phyloP scores from a whole-genome alignment of 768 basidiomycete genomes.

The Kwoniella bestiolae region DNA sequence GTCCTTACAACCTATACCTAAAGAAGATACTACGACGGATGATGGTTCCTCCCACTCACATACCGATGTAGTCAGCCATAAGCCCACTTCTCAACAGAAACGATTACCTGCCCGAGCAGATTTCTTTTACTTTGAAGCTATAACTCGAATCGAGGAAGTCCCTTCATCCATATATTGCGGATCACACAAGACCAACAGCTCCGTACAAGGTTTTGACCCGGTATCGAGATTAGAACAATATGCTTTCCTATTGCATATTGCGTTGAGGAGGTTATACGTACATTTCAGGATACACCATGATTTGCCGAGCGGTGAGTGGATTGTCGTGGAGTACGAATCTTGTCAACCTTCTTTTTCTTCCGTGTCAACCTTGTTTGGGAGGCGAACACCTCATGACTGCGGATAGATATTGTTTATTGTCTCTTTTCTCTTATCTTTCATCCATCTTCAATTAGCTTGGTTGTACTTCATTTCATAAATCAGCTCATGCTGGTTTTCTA shows the following conservation, averaged over 20 bases:
- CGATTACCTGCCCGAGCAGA: slow-evolving; percentile 80
- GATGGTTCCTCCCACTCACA: slow-evolving; percentile 25
- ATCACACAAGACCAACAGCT: slow-evolving; percentile 72
- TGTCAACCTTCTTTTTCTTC: background rate
- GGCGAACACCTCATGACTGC: background rate
- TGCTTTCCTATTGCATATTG: slow-evolving; percentile 94
- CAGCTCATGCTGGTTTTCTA: no score
- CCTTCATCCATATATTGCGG: slow-evolving; percentile 69
- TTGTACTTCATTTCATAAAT: slow-evolving; percentile 8
- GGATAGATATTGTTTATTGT: background rate
- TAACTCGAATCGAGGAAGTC: slow-evolving; percentile 16
- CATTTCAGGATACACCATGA: slow-evolving; percentile 55
- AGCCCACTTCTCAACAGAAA: slow-evolving; percentile 64
- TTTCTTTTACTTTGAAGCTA: slow-evolving; percentile 69
- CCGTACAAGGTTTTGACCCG: slow-evolving; percentile 78
- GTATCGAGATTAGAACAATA: slow-evolving; percentile 97
- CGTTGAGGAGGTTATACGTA: slow-evolving; percentile 84
- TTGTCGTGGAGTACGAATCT: background rate
- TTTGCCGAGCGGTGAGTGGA: slow-evolving; percentile 44
- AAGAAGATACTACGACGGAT: slow-evolving; percentile 58
- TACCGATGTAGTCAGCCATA: slow-evolving; percentile 33
- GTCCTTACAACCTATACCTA: slow-evolving; percentile 62
- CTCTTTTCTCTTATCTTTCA: slow-evolving; percentile 58
- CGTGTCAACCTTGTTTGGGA: background rate
- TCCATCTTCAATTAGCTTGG: no score